Conservation (phyloP, 176 grass and related monocot genomes). For the Areca catechu region DNA sequence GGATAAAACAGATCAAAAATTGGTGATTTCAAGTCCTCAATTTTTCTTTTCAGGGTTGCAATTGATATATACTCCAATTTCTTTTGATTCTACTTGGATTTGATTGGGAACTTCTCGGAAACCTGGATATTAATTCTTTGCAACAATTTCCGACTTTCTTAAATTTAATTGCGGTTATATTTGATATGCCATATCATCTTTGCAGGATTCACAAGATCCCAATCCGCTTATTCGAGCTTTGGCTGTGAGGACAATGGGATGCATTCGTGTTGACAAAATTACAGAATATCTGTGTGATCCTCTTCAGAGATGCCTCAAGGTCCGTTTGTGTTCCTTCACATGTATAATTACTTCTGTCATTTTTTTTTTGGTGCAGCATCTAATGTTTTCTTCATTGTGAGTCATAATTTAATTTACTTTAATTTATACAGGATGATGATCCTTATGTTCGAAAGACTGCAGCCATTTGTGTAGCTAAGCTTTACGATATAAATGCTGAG, state of each 20-base stretch:
- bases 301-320: slow-evolving; percentile 99
- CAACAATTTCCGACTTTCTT: too few species aligned
- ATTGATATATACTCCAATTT: too few species aligned
- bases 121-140: too few species aligned
- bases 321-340: slow-evolving; percentile 9
- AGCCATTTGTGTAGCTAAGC: slow-evolving; percentile 96
- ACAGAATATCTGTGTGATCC: slow-evolving; percentile 98
- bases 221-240: slow-evolving; percentile 97
- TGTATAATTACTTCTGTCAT: background rate
- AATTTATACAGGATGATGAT: slow-evolving; percentile 78
- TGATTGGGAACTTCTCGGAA: too few species aligned
- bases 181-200: background rate
- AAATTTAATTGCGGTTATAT: too few species aligned
- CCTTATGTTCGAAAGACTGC: slow-evolving; percentile 98
- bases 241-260: slow-evolving; percentile 99
- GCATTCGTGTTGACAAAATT: slow-evolving; percentile 98
- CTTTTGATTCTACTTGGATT: too few species aligned
- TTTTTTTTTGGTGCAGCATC: too few species aligned
- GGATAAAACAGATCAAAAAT: too few species aligned
- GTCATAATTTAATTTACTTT: background rate
- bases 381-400: too few species aligned
- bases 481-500: slow-evolving; percentile 98
- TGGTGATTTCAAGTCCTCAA: too few species aligned
- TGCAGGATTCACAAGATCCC: slow-evolving; percentile 95
- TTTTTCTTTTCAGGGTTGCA: too few species aligned